These are phyloP conservation scores for Aspergillus fumigatiaffinis DNA, from an alignment of 2,329 filamentous ascomycete genomes.

Conservation along the genomic window DNA sequence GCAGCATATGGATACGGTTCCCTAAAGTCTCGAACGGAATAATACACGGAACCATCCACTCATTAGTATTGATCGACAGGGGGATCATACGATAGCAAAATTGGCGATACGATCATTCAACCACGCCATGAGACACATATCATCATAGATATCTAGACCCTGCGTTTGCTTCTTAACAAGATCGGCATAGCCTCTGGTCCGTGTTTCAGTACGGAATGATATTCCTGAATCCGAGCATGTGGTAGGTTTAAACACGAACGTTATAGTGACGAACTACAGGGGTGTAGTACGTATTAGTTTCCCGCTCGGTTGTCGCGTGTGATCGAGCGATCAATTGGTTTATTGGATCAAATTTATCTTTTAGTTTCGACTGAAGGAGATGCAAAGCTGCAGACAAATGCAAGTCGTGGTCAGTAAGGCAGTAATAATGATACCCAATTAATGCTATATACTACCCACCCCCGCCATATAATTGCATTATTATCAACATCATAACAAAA, in stretches of 20 bases:
- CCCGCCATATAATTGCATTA: not conserved
- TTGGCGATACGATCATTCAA: not conserved
- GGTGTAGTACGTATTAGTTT: not conserved
- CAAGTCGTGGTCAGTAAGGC: not conserved
- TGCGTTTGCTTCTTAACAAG: not conserved
- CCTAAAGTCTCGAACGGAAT: no score
- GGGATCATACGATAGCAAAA: not conserved
- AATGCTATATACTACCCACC: not conserved
- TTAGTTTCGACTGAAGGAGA: not conserved
- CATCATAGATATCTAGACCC: no score
- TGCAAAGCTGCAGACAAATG: not conserved
- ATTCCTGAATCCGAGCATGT: not conserved
- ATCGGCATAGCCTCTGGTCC: slow-evolving; percentile 16
- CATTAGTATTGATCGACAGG: not conserved
- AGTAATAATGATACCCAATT: not conserved
- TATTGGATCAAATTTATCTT: not conserved
- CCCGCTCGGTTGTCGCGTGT: not conserved
- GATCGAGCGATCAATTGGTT: not conserved
- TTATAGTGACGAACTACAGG: not conserved
- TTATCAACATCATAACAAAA: not conserved
- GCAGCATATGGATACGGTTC: no score
- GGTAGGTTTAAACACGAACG: not conserved
- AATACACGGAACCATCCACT: not conserved
- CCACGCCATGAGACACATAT: no score
- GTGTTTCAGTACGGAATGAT: slow-evolving; percentile 12